Conservation (phyloP, 2,329 filamentous ascomycete species). For the Nemania diffusa region DNA sequence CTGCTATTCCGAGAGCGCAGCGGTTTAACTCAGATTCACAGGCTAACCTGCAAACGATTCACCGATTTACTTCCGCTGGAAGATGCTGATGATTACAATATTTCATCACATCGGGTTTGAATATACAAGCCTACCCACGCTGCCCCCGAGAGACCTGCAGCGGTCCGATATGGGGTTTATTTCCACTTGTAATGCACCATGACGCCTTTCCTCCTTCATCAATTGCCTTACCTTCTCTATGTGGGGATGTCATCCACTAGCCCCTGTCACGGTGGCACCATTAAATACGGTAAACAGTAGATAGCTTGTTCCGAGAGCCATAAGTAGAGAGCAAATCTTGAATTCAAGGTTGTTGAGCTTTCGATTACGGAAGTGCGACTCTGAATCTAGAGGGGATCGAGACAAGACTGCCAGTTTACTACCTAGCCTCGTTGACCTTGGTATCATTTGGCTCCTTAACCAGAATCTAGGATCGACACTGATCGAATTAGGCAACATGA, state of each 20-base stretch:
- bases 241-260: neutral
- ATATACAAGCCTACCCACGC: neutral
- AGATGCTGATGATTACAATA: neutral
- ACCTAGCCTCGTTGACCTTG: neutral
- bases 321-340: neutral
- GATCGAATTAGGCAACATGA: conserved; percentile 10
- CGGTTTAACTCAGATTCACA: neutral
- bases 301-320: neutral
- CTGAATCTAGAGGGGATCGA: neutral
- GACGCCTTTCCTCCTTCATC: conserved; percentile 9
- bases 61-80: neutral
- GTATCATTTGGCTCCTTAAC: neutral
- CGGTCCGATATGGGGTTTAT: no score
- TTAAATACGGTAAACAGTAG: neutral
- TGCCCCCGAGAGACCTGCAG: no score
- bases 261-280: conserved; percentile 9
- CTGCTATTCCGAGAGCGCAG: neutral
- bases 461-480: neutral
- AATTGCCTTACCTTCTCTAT: conserved; percentile 1
- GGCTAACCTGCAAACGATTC: neutral
- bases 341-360: neutral
- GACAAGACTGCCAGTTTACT: neutral
- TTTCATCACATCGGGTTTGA: neutral
- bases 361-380: neutral
- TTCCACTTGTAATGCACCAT: neutral